phyloP scores from a whole-genome alignment of 441 rosid genomes.

The Adansonia grandidieri region DNA sequence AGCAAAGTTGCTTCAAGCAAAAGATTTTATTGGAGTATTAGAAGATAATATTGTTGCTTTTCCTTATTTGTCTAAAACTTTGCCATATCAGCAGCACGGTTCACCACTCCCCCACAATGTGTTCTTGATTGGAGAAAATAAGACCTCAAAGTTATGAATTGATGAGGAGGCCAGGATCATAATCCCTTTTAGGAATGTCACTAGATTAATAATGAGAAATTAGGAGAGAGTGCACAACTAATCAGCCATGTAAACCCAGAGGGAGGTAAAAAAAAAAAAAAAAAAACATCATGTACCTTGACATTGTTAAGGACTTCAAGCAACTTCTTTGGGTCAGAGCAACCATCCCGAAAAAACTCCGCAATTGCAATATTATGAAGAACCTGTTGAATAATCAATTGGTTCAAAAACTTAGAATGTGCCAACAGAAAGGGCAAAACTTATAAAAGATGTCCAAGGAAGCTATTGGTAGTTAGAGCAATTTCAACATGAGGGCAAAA shows the following conservation, averaged over 20 bases:
- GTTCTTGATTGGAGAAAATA: not conserved
- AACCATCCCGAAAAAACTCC: constrained; percentile 72
- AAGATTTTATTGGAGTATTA: constrained; percentile 15
- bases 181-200: not conserved
- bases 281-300: constrained; percentile 51
- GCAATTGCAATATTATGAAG: constrained; percentile 92
- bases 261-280: not conserved
- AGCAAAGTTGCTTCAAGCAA: constrained; percentile 1
- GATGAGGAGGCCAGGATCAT: not conserved
- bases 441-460: not conserved
- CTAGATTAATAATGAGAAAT: constrained; percentile 8
- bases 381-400: constrained; percentile 51
- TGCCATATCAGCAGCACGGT: not conserved
- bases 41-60: not conserved
- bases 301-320: constrained; percentile 67
- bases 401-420: not conserved
- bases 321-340: constrained; percentile 76
- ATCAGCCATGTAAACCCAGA: constrained; percentile 10
- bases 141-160: constrained; percentile 11
- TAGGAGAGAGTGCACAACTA: not conserved
- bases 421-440: not conserved
- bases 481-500: constrained; percentile 5
- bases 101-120: not conserved
- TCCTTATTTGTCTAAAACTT: not conserved
- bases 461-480: not conserved